Evolutionary conservation across 768 basidiomycete species (phyloP), one percentile per base, ranked within the genome.

Genomic region (Epithele typhae): DNA sequence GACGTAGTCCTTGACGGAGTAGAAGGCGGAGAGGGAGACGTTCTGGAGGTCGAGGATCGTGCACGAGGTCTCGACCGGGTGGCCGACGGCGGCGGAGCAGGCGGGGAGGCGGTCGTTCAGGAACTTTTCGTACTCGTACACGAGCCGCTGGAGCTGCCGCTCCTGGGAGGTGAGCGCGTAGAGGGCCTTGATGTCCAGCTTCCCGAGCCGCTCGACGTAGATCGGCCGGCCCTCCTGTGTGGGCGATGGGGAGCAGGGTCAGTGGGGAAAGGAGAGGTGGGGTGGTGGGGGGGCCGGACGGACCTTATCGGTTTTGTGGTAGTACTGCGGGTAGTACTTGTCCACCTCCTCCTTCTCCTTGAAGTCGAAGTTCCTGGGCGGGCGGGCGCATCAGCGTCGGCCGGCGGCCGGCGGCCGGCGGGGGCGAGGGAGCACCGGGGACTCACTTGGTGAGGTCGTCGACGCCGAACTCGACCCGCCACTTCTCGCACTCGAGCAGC

Each of bases 271-370:
- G 17, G 25, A 21, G 4, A 18, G 24, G 11, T 38, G 12, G 44
- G 18, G 18, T 35, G 21, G 7, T 18, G 23, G 32, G 22, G 43
- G 14, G 5, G 14, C 18, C 11, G 14, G 19, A 25, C 72, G 32
- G 45, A 92, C 92, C 75, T 85, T 92, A 75, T 98, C 95, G 55
- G 75, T 87, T 72, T 91, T 94, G 73, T 98, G 95, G 66, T 97
- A 96, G 68, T 79, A 96, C 59, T 95, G 92, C 2, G 94, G 93
- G 60, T 96, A 98, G 59, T 87, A 92, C 69, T 89, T 87, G 75
- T 92, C 81, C 7, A 97, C 93, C 57, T 81, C 75, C 30, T 66
- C 68, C 61, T 84, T 84, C 67, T 96, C 93, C 46, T 77, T 78
- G 67, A 94, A 97, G 43, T 86, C 80, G 62, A 96, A 98, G 62